These are phyloP conservation scores for Firmiana major DNA, from an alignment of 345 rosid species.

Conservation along the genomic window DNA sequence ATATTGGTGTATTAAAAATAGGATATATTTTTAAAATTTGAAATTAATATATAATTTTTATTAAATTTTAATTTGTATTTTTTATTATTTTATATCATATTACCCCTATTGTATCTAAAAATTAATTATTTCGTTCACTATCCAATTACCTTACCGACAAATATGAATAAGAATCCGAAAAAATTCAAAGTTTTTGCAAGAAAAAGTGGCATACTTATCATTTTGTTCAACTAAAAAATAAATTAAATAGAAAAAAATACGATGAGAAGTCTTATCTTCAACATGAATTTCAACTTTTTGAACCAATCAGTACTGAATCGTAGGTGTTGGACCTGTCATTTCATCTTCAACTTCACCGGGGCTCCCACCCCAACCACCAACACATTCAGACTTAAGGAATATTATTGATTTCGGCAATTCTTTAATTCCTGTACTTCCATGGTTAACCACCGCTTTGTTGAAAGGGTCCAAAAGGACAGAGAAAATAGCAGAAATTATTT, in stretches of 20 bases:
- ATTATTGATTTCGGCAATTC: no score
- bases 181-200: background rate
- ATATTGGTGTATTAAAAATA: no score
- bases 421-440: background rate
- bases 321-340: background rate
- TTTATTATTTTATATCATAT: no score
- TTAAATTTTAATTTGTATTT: no score
- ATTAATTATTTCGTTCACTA: no score
- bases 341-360: background rate
- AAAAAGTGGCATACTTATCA: background rate
- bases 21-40: no score
- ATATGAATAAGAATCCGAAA: background rate
- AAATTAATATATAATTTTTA: no score
- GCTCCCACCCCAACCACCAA: conserved; percentile 10
- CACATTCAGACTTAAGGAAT: background rate
- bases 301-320: background rate
- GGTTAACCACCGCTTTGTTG: background rate
- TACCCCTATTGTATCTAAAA: no score
- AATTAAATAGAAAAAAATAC: background rate
- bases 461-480: background rate
- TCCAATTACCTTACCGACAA: background rate
- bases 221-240: background rate
- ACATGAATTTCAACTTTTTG: conserved; percentile 9
- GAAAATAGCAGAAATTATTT: background rate
- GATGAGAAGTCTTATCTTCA: background rate